Evolutionary conservation across 23 red algal species (phyloP).

Genomic region (Gracilaria domingensis): DNA sequence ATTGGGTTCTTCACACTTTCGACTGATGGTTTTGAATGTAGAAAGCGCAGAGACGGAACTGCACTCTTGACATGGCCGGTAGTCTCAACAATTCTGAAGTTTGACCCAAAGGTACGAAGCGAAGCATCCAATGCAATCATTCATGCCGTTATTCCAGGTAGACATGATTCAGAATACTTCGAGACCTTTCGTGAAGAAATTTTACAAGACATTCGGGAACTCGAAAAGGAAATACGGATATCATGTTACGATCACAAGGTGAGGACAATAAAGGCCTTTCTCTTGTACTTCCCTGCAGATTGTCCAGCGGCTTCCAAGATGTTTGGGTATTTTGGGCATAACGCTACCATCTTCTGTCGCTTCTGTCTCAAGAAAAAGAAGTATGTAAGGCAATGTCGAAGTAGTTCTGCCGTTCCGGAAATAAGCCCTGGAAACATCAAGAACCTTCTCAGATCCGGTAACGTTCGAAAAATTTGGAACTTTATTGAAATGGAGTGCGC

Average conservation of each 20-base stretch:
- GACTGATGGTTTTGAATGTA: no score
- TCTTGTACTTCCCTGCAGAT: conserved; percentile 11
- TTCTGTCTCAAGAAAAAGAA: conserved; percentile 13
- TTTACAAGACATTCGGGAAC: background rate
- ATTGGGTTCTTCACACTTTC: no score
- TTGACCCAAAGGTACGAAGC: no score
- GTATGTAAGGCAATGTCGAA: background rate
- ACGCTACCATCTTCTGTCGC: background rate
- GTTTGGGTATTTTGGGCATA: conserved; percentile 2
- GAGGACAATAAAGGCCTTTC: background rate
- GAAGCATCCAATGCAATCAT: no score
- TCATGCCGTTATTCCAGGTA: no score
- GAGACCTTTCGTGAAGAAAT: background rate
- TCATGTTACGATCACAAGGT: background rate
- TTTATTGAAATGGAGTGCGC: background rate
- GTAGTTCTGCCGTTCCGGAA: background rate
- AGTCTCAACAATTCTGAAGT: no score
- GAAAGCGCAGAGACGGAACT: no score
- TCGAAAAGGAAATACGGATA: background rate
- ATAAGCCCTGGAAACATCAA: background rate
- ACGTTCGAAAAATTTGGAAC: background rate
- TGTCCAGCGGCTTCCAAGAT: conserved; percentile 23
- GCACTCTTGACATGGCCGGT: no score
- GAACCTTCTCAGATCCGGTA: background rate
- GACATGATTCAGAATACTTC: no score